Evolutionary conservation across 768 basidiomycete genomes (phyloP).

Genomic region (Amanita inopinata): DNA sequence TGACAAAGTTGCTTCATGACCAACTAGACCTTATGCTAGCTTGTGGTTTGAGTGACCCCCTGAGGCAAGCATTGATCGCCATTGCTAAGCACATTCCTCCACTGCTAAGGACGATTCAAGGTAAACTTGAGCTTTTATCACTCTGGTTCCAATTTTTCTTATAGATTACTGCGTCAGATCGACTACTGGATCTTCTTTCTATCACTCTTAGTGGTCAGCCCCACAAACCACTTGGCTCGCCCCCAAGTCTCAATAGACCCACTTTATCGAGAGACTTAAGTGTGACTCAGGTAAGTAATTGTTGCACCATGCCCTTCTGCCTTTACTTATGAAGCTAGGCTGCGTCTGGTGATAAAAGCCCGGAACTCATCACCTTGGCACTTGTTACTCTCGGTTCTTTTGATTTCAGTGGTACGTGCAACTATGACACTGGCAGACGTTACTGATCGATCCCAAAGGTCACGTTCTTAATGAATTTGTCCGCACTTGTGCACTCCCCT

Average conservation of each 20-base stretch:
- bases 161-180: slow-evolving; percentile 40
- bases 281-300: slow-evolving; percentile 31
- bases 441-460: slow-evolving; percentile 32
- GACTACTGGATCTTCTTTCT: slow-evolving; percentile 80
- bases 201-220: slow-evolving; percentile 71
- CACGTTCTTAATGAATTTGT: slow-evolving; percentile 96
- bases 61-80: slow-evolving; percentile 74
- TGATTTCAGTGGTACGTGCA: slow-evolving; percentile 78
- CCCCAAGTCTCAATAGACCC: slow-evolving; percentile 44
- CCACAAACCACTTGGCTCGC: slow-evolving; percentile 86
- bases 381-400: slow-evolving; percentile 82
- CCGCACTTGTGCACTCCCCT: slow-evolving; percentile 82
- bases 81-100: slow-evolving; percentile 87
- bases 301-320: slow-evolving; percentile 6
- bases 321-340: slow-evolving; percentile 20
- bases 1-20: slow-evolving; percentile 93
- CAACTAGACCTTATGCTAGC: slow-evolving; percentile 95
- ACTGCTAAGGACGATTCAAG: slow-evolving; percentile 85
- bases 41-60: slow-evolving; percentile 84
- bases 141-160: neutral
- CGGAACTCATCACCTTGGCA: slow-evolving; percentile 72
- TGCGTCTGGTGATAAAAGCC: slow-evolving; percentile 45
- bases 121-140: slow-evolving; percentile 24
- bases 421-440: neutral
- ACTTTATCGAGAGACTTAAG: slow-evolving; percentile 41